Conservation (phyloP, 2,329 filamentous ascomycete genomes). For the Xylariaceae sp. region DNA sequence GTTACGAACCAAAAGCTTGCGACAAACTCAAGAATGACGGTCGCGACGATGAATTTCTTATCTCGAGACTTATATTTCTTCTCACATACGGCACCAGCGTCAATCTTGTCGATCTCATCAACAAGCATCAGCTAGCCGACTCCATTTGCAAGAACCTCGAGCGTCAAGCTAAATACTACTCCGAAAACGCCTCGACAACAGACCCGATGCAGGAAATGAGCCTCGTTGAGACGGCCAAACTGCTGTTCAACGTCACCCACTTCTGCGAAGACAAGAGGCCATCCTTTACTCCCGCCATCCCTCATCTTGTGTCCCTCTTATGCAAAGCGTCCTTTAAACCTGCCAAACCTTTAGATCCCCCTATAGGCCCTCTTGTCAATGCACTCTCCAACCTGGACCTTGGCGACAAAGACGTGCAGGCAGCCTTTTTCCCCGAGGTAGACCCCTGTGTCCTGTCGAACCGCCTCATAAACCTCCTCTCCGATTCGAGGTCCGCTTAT, state of each 20-base stretch:
- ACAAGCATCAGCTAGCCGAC: constrained; percentile 62
- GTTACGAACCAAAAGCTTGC: constrained; percentile 64
- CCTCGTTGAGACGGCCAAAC: constrained; percentile 76
- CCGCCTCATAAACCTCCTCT: constrained; percentile 67
- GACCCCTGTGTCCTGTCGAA: constrained; percentile 57
- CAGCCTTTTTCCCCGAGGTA: constrained; percentile 62
- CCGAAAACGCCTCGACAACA: constrained; percentile 28
- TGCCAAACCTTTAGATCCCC: constrained; percentile 65
- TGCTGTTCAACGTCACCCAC: constrained; percentile 84
- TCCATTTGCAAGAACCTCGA: constrained; percentile 66
- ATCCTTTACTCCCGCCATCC: constrained; percentile 64
- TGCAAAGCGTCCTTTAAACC: constrained; percentile 53
- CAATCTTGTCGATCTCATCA: constrained; percentile 61
- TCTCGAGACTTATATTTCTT: constrained; percentile 74
- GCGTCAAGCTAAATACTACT: constrained; percentile 57
- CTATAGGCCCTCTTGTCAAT: constrained; percentile 71
- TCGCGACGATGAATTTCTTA: constrained; percentile 81
- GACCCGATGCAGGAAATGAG: constrained; percentile 73
- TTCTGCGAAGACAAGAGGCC: constrained; percentile 59
- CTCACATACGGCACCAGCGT: constrained; percentile 73
- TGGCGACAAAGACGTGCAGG: constrained; percentile 47
- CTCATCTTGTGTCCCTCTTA: constrained; percentile 68
- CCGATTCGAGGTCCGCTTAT: constrained; percentile 61
- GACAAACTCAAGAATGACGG: constrained; percentile 67
- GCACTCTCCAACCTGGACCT: constrained; percentile 76